Percentiles rank a stretch among this genome's conserved stretches.
These are phyloP conservation scores for Metarhizium album DNA, from an alignment of 2,329 filamentous ascomycete species.

Conservation along the genomic window DNA sequence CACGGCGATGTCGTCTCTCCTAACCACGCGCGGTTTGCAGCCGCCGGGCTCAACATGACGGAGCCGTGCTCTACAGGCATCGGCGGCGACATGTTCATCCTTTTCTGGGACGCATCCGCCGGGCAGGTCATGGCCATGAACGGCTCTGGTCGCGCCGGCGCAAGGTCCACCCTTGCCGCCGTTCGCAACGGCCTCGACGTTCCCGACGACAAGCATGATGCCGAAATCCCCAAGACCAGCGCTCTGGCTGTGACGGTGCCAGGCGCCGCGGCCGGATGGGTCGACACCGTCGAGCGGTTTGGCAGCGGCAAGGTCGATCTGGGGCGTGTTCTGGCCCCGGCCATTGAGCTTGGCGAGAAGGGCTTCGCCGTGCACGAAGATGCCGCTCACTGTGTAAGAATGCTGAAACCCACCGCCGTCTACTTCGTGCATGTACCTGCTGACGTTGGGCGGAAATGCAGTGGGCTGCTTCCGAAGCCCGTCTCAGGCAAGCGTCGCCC, in stretches of 20 bases:
- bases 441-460: conserved; percentile 23
- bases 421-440: not conserved
- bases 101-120: conserved; percentile 78
- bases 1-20: too few relatives aligned
- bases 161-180: conserved; percentile 55
- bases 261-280: conserved; percentile 87
- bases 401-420: not conserved
- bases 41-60: conserved; percentile 84
- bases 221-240: conserved; percentile 61
- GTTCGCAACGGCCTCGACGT: conserved; percentile 61
- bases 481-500: conserved; percentile 63
- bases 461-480: conserved; percentile 60
- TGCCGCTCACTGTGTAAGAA: conserved; percentile 53
- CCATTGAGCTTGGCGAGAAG: conserved; percentile 74
- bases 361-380: conserved; percentile 86
- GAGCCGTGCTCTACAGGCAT: conserved; percentile 92
- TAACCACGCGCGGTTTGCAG: conserved; percentile 29
- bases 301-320: conserved; percentile 76
- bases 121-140: conserved; percentile 80
- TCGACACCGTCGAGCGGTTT: conserved; percentile 77
- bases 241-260: conserved; percentile 79
- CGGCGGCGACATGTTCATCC: conserved; percentile 93
- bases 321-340: conserved; percentile 69
- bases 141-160: conserved; percentile 77
- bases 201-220: conserved; percentile 36